A percentile compares a stretch with the other conserved stretches of the same genome.
These are phyloP conservation scores for Elongisporangium undulatum DNA, from an alignment of 352 stramenopile species.

Conservation along the genomic window DNA sequence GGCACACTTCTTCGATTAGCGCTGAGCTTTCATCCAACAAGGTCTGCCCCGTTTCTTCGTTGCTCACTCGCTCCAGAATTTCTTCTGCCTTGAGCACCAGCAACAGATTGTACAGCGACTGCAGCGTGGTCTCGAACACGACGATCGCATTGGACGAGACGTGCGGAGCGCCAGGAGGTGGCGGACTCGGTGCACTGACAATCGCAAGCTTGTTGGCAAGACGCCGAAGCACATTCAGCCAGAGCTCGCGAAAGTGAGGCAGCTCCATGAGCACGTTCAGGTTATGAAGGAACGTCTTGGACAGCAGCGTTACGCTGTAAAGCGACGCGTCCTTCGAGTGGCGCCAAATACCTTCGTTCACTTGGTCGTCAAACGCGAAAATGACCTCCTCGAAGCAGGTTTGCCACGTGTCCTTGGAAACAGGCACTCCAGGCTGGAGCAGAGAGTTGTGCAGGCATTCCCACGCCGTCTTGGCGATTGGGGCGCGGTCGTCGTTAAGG, in stretches of 20 bases:
- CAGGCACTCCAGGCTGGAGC: slow-evolving; percentile 57
- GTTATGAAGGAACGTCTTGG: slow-evolving; percentile 87
- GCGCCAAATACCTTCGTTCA: slow-evolving; percentile 46
- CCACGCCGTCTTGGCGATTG: slow-evolving; percentile 79
- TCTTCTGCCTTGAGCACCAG: slow-evolving; percentile 79
- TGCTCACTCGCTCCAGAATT: slow-evolving; percentile 52
- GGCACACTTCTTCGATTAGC: slow-evolving; percentile 70
- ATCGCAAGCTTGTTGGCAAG: slow-evolving; percentile 67
- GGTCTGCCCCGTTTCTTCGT: slow-evolving; percentile 34
- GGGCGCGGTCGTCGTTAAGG: slow-evolving; percentile 68
- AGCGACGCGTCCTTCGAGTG: slow-evolving; percentile 62
- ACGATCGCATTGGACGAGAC: slow-evolving; percentile 32
- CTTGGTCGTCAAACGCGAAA: slow-evolving; percentile 84
- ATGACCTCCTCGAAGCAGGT: slow-evolving; percentile 86
- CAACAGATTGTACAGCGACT: slow-evolving; percentile 85
- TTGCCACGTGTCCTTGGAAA: slow-evolving; percentile 75
- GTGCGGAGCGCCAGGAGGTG: slow-evolving; percentile 18
- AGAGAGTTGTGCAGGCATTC: slow-evolving; percentile 83
- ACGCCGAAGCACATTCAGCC: slow-evolving; percentile 70
- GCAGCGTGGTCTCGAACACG: slow-evolving; percentile 83
- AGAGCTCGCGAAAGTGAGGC: slow-evolving; percentile 60
- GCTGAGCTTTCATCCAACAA: slow-evolving; percentile 67
- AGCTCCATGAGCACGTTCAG: slow-evolving; percentile 68
- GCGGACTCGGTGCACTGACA: slow-evolving; percentile 20
- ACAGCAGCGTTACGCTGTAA: slow-evolving; percentile 80